Conservation (phyloP, 257 asterid species). For the Nicotiana noctiflora region DNA sequence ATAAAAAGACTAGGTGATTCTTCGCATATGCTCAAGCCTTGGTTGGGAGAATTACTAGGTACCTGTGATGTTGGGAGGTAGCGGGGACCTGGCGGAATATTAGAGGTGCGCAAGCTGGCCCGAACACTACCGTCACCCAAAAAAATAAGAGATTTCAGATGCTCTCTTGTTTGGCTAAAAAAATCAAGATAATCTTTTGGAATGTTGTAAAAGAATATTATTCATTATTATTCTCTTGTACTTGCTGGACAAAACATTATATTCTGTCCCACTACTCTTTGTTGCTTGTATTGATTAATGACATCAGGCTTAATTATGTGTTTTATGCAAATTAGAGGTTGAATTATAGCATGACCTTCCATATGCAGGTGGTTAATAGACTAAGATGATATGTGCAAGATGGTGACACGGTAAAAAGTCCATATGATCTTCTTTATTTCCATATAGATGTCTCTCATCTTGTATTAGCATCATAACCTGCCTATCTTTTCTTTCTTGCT, state of each 20-base stretch:
- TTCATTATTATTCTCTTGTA: background rate
- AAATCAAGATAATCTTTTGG: background rate
- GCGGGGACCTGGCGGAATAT: too few relatives aligned
- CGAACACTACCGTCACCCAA: too few relatives aligned
- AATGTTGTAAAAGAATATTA: background rate
- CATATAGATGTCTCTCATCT: background rate
- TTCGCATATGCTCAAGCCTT: too few relatives aligned
- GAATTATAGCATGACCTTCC: background rate
- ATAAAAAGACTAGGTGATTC: too few relatives aligned
- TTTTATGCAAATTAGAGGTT: background rate
- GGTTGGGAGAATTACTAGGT: too few relatives aligned
- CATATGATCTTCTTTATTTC: background rate
- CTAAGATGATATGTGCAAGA: conserved; percentile 53
- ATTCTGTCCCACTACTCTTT: background rate
- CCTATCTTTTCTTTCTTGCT: background rate
- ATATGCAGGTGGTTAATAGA: conserved; percentile 46
- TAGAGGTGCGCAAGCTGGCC: too few relatives aligned
- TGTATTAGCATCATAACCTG: background rate
- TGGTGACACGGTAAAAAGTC: conserved; percentile 49
- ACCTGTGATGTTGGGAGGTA: too few relatives aligned
- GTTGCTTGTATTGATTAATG: background rate
- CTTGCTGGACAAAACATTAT: background rate
- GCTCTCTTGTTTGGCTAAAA: background rate
- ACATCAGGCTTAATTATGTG: conserved; percentile 2
- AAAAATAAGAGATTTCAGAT: background rate